Conservation (phyloP, 345 rosid genomes). For the Sapria himalayana region DNA sequence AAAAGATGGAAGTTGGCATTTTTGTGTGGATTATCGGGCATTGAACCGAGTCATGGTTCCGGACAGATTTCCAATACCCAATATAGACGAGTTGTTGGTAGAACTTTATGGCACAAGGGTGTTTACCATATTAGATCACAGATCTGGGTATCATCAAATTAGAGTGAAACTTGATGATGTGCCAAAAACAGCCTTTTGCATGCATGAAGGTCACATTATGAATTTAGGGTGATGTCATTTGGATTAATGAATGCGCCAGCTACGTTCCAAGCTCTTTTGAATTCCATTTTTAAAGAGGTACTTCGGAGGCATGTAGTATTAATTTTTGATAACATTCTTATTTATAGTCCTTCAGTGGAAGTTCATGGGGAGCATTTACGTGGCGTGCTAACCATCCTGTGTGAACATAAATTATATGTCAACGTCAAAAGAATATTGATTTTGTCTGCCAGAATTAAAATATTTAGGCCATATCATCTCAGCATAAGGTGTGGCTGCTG, state of each 20-base stretch:
- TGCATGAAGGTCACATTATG: no score
- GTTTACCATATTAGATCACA: background rate
- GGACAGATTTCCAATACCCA: background rate
- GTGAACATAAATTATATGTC: background rate
- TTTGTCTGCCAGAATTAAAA: background rate
- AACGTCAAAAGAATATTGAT: background rate
- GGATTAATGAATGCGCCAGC: background rate
- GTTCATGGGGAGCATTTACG: background rate
- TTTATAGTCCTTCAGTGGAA: background rate
- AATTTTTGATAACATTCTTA: background rate
- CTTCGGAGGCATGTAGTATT: background rate
- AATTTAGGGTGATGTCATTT: background rate
- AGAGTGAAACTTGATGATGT: background rate
- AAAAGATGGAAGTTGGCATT: background rate
- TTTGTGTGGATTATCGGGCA: background rate
- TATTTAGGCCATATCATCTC: background rate
- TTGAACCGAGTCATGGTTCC: background rate
- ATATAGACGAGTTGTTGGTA: background rate
- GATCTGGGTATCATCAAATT: background rate
- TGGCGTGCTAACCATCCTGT: background rate
- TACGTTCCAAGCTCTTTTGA: background rate
- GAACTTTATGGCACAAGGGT: background rate
- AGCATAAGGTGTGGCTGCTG: background rate
- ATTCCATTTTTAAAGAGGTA: background rate
- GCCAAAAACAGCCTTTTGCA: no score